These are phyloP conservation scores for Musa balbisiana DNA, from an alignment of 202 grass and related monocot genomes.

Conservation along the genomic window DNA sequence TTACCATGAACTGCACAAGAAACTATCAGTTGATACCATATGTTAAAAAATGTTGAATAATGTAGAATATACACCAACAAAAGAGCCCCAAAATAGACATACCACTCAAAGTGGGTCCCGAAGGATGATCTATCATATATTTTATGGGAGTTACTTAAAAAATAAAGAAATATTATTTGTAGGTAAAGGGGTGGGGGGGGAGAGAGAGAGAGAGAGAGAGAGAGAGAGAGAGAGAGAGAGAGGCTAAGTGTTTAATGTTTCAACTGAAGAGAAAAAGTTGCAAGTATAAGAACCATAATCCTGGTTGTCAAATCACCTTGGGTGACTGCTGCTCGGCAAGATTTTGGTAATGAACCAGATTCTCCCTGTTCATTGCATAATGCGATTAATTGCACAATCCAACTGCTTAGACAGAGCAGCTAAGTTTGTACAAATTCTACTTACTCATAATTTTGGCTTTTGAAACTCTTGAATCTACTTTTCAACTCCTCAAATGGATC, in stretches of 20 bases:
- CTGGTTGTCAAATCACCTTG: conserved; percentile 43
- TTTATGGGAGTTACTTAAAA: too few relatives aligned
- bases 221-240: too few relatives aligned
- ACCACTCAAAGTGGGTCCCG: background rate
- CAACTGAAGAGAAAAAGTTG: background rate
- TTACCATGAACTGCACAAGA: conserved; percentile 66
- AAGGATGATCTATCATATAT: background rate
- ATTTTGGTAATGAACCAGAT: conserved; percentile 43
- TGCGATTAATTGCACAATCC: conserved; percentile 16
- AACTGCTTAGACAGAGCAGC: background rate
- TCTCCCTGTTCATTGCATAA: conserved; percentile 44
- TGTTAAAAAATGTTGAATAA: background rate
- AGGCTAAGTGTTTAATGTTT: too few relatives aligned
- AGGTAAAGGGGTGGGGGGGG: too few relatives aligned
- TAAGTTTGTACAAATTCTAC: conserved; percentile 15
- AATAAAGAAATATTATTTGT: too few relatives aligned
- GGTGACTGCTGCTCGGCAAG: conserved; percentile 71
- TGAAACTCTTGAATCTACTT: conserved; percentile 78
- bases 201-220: too few relatives aligned
- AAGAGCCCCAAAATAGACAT: background rate
- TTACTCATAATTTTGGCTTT: conserved; percentile 57
- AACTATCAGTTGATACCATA: conserved; percentile 28
- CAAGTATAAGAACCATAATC: background rate
- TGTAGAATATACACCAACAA: background rate
- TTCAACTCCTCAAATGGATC: conserved; percentile 61